Evolutionary conservation across 805 yeast genomes (phyloP).

Genomic region (Lipomyces orientalis): DNA sequence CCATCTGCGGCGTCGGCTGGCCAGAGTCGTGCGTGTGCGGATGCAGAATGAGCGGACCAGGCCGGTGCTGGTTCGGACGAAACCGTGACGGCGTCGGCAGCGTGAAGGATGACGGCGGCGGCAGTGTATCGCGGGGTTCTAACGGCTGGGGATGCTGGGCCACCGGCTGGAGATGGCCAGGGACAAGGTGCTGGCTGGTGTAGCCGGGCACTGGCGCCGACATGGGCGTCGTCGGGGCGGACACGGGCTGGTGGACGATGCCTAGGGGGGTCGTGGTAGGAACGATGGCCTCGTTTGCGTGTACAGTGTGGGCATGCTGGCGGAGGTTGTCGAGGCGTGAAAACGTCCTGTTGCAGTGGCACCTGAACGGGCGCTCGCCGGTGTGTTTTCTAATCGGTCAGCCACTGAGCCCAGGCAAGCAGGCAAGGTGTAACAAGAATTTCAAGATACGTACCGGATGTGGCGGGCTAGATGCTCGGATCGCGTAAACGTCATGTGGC

Average conservation of each 20-base stretch:
- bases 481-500: constrained; percentile 86
- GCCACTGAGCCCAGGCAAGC: neutral
- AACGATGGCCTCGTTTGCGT: constrained; percentile 54
- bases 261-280: constrained; percentile 14
- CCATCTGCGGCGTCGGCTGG: constrained; percentile 6
- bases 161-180: constrained; percentile 10
- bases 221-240: constrained; percentile 14
- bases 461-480: constrained; percentile 93
- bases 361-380: constrained; percentile 90
- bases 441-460: constrained; percentile 54
- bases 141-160: constrained; percentile 5
- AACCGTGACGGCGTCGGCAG: constrained; percentile 30
- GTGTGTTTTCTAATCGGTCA: constrained; percentile 65
- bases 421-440: neutral
- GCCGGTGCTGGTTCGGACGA: constrained; percentile 35
- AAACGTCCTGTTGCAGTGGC: constrained; percentile 77
- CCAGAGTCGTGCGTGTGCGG: constrained; percentile 14
- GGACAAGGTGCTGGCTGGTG: constrained; percentile 4
- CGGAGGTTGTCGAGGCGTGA: constrained; percentile 85
- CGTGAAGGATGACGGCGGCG: constrained; percentile 25
- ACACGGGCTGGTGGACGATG: constrained; percentile 2
- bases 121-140: constrained; percentile 15
- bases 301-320: constrained; percentile 89
- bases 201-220: constrained; percentile 9
- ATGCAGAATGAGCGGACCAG: constrained; percentile 31